phyloP scores from a whole-genome alignment of 805 yeast species.

The Debaryomyces hansenii region DNA sequence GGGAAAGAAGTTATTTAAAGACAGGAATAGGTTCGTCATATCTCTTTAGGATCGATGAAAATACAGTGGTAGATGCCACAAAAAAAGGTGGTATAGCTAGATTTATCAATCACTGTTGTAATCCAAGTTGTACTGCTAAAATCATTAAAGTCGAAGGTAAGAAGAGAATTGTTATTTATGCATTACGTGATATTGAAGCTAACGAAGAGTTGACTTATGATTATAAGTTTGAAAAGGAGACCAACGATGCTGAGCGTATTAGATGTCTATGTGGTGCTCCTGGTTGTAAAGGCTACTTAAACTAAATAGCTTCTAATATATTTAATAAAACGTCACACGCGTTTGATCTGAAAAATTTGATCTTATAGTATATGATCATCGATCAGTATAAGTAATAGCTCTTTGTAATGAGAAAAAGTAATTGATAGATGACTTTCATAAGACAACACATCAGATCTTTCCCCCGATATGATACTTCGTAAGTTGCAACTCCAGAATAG shows the following conservation, averaged over 20 bases:
- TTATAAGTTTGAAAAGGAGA: slow-evolving; percentile 90
- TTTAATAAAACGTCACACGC: background rate
- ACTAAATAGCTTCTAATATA: slow-evolving; percentile 35
- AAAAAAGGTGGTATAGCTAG: slow-evolving; percentile 97
- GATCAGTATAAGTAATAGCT: too few species aligned
- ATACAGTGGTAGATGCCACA: slow-evolving; percentile 95
- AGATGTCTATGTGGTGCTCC: slow-evolving; percentile 95
- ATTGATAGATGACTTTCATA: too few species aligned
- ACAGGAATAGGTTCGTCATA: slow-evolving; percentile 96
- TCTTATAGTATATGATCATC: background rate
- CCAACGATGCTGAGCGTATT: slow-evolving; percentile 82
- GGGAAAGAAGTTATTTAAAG: slow-evolving; percentile 81
- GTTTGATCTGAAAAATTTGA: background rate
- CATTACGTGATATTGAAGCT: slow-evolving; percentile 80
- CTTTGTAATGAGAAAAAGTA: too few species aligned
- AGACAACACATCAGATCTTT: too few species aligned
- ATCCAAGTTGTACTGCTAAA: slow-evolving; percentile 96
- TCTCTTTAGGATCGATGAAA: slow-evolving; percentile 87
- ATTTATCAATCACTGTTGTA: slow-evolving; percentile 95
- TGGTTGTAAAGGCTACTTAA: slow-evolving; percentile 89
- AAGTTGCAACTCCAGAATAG: too few species aligned
- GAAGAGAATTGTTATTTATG: slow-evolving; percentile 92
- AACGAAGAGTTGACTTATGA: slow-evolving; percentile 95
- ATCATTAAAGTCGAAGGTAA: slow-evolving; percentile 93
- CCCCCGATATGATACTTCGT: too few species aligned